phyloP scores from a whole-genome alignment of 148 eudicot genomes.

The Rhododendron ferrugineum region DNA sequence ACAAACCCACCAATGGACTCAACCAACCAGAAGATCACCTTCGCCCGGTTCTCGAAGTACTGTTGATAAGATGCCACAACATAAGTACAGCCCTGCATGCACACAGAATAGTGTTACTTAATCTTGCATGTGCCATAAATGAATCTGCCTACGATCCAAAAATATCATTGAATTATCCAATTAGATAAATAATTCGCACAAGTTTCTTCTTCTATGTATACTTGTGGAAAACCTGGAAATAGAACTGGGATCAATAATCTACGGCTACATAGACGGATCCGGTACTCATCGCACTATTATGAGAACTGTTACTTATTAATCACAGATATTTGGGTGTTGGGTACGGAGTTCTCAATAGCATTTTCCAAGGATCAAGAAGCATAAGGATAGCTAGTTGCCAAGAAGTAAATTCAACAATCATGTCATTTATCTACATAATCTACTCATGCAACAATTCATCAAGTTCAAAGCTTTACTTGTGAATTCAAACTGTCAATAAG shows the following conservation, averaged over 20 bases:
- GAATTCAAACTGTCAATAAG: neutral
- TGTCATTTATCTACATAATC: neutral
- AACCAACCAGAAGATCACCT: constrained; percentile 46
- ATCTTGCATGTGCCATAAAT: neutral
- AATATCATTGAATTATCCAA: neutral
- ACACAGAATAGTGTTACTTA: constrained; percentile 14
- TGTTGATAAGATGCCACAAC: constrained; percentile 49
- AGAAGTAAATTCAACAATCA: neutral
- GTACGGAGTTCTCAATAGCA: neutral
- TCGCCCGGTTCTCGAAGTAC: constrained; percentile 44
- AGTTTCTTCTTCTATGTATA: neutral
- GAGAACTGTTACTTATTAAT: neutral
- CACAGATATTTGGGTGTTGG: neutral
- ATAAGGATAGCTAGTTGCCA: neutral
- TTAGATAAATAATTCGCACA: neutral
- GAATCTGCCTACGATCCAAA: neutral
- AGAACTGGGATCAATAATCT: neutral
- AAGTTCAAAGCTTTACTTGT: neutral
- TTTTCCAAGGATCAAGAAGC: neutral
- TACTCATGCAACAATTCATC: neutral
- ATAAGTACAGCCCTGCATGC: constrained; percentile 61
- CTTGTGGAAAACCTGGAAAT: neutral
- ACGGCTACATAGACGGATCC: neutral
- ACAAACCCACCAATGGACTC: constrained; percentile 72
- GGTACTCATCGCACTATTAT: neutral